Percentiles rank a stretch among this genome's conserved stretches.
Conservation (phyloP, 2,329 filamentous ascomycete genomes). For the Microsporum ferrugineum region DNA sequence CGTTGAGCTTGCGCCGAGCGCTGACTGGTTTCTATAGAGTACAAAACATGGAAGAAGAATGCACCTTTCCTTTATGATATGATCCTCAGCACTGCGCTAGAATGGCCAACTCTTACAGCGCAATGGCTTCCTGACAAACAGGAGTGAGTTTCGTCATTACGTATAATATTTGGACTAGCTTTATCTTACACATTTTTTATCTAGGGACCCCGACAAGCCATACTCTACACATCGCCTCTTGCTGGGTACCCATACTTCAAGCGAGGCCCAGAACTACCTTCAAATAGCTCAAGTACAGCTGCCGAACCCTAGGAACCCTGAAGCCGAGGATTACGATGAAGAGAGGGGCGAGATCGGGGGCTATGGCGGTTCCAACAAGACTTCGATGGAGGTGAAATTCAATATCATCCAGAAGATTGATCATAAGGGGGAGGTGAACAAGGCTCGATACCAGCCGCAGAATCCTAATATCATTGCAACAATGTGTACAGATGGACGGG, state of each 20-base stretch:
- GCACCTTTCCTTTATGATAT: slow-evolving; percentile 96
- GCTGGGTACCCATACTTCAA: slow-evolving; percentile 88
- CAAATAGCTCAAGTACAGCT: slow-evolving; percentile 92
- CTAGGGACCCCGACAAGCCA: slow-evolving; percentile 66
- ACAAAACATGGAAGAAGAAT: slow-evolving; percentile 99
- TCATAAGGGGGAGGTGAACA: slow-evolving; percentile 95
- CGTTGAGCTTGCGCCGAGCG: background rate
- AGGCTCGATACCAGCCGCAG: slow-evolving; percentile 93
- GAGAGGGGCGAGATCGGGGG: slow-evolving; percentile 87
- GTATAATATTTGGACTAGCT: background rate
- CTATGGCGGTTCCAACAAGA: slow-evolving; percentile 60
- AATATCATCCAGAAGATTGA: slow-evolving; percentile 91
- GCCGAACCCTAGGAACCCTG: slow-evolving; percentile 59
- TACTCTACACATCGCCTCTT: slow-evolving; percentile 79
- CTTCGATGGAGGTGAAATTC: slow-evolving; percentile 64
- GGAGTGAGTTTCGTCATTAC: slow-evolving; percentile 40
- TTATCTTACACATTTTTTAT: slow-evolving; percentile 9
- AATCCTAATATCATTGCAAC: slow-evolving; percentile 96
- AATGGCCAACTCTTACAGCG: slow-evolving; percentile 93
- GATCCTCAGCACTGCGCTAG: slow-evolving; percentile 86
- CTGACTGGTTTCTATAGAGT: slow-evolving; percentile 48
- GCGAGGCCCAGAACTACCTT: slow-evolving; percentile 74
- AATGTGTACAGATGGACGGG: slow-evolving; percentile 72
- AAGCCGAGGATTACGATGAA: slow-evolving; percentile 78
- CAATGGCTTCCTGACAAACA: slow-evolving; percentile 98